These are phyloP conservation scores for Aquilaria agallochum DNA, from an alignment of 441 rosid genomes.

Conservation along the genomic window DNA sequence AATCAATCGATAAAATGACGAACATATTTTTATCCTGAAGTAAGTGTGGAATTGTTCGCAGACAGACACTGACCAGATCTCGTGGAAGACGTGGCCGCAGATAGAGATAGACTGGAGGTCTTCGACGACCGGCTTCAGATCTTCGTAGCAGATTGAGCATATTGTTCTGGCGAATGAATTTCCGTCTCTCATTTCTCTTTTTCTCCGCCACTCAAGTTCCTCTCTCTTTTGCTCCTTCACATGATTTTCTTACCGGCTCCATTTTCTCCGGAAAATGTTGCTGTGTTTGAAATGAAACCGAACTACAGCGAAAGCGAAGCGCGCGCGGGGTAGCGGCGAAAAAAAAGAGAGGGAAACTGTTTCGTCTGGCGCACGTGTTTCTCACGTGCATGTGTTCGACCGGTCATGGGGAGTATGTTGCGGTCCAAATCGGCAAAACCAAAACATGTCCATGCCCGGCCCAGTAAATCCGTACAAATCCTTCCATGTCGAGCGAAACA, in stretches of 20 bases:
- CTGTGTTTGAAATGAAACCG: conserved; percentile 11
- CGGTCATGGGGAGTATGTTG: too few relatives aligned
- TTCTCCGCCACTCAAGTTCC: background rate
- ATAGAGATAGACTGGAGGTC: conserved; percentile 77
- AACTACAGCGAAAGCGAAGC: conserved; percentile 20
- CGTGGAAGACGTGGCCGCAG: conserved; percentile 94
- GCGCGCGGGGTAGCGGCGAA: background rate
- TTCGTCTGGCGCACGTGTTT: too few relatives aligned
- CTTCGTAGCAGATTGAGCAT: conserved; percentile 89
- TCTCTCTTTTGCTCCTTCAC: background rate
- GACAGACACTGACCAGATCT: conserved; percentile 51
- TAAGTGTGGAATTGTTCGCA: background rate
- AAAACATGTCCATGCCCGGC: too few relatives aligned
- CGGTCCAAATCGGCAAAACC: too few relatives aligned
- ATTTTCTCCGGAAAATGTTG: conserved; percentile 3
- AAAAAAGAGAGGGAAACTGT: too few relatives aligned
- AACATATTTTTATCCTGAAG: background rate
- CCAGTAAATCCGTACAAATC: too few relatives aligned
- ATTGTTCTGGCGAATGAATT: conserved; percentile 47
- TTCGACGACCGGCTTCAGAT: conserved; percentile 79
- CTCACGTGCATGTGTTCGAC: too few relatives aligned
- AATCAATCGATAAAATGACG: background rate
- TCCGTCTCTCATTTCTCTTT: conserved; percentile 22
- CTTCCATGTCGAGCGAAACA: too few relatives aligned
- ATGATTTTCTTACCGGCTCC: background rate